Base-by-base conservation (phyloP, 1,139 yeast species). In the Citeromyces siamensis region DNA sequence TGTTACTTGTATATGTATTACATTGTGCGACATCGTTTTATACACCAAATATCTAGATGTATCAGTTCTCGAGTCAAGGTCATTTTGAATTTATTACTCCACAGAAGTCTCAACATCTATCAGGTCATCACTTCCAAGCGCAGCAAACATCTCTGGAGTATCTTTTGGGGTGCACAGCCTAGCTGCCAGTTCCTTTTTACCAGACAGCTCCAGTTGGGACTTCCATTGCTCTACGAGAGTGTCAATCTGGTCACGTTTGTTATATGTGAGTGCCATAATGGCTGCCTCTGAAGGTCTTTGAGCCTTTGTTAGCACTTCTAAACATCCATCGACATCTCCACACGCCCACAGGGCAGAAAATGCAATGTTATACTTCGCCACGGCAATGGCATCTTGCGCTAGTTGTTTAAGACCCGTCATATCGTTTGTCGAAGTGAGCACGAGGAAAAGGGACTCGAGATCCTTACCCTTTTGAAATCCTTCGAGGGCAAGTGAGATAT, bases 331-430 rank as follows among this genome's bases (percentile, higher is more conserved):
- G 34, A 74, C 65, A 50, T 85, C 82, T 34, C 94, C 93, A 34
- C 79, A 71, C 40, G 76, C 66, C 97, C 97, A 90, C 58, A 78
- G 75, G 17, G 95, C 81, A 56, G 83, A 86, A 66, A 88, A 90
- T 32, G 98, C 95, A 44, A 90, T 67, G 55, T 90, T 90, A 58
- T 77, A 84, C 55, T 80, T 80, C 36, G 96, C 96, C 35, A 64
- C 67, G 16, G 59, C 60, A 48, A 71, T 75, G 38, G 95, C 88
- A 38, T 61, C 60, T 38, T 64, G 62, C 5, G 93, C 94, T 39
- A 83, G 63, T 41, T 66, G 62, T 22, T 62, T 56, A 45, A 90
- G 69, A 36, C 75, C 79, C 9, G 60, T 58, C 48, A 64, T 65
- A 54, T 84, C 68, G 51, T 85, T 88, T 37, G 90, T 70, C 8